Evolutionary conservation across 768 basidiomycete species (phyloP).

Genomic region (Pisolithus microcarpus): DNA sequence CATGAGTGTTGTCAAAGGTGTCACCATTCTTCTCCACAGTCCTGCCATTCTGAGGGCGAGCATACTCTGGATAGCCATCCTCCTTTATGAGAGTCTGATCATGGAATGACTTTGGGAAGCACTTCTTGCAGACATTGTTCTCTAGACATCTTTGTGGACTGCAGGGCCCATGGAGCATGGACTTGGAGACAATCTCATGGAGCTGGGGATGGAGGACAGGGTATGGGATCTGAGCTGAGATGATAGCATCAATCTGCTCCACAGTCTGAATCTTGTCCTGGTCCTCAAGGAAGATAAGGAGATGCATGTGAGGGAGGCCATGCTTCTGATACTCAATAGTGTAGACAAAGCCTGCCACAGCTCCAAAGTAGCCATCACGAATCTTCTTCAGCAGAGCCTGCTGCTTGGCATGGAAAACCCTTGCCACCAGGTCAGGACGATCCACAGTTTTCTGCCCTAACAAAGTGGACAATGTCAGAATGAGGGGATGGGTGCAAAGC

Average conservation of each 20-base stretch:
- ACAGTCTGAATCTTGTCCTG: conserved; percentile 28
- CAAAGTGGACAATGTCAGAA: background rate
- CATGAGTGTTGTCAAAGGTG: conserved; percentile 31
- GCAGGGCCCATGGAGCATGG: conserved; percentile 41
- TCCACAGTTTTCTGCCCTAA: conserved; percentile 32
- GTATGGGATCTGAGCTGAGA: conserved; percentile 40
- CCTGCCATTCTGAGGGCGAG: conserved; percentile 29
- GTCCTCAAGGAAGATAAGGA: conserved; percentile 36
- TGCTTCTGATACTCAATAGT: conserved; percentile 54
- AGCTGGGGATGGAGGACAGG: conserved; percentile 31
- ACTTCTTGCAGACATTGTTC: conserved; percentile 34
- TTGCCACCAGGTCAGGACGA: conserved; percentile 40
- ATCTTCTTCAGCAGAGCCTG: conserved; percentile 31
- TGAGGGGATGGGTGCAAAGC: background rate
- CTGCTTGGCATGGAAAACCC: conserved; percentile 41
- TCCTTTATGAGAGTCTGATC: conserved; percentile 28
- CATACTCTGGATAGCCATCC: conserved; percentile 36
- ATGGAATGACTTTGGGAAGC: conserved; percentile 35
- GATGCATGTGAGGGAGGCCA: conserved; percentile 49
- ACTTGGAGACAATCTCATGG: conserved; percentile 30
- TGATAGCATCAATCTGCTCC: conserved; percentile 32
- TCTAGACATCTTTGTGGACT: conserved; percentile 32
- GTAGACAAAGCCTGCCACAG: conserved; percentile 37
- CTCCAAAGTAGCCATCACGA: conserved; percentile 35
- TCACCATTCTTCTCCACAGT: conserved; percentile 14